Evolutionary conservation across 2,329 filamentous ascomycete species (phyloP).

Genomic region (Ascochyta viciae-villosae): DNA sequence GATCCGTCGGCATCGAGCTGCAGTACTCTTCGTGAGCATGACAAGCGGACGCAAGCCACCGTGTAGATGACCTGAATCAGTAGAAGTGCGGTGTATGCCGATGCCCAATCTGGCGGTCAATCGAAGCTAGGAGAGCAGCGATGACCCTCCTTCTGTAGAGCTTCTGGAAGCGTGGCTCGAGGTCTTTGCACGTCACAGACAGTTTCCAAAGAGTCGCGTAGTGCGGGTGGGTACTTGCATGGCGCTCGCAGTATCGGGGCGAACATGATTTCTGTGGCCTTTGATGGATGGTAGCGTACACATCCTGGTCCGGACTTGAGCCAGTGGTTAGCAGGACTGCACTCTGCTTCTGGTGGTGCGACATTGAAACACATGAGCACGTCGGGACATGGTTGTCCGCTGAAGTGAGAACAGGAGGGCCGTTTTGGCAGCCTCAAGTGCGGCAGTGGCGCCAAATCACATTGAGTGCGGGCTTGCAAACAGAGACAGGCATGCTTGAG

Average conservation of each 20-base stretch:
- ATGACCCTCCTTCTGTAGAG: slow-evolving; percentile 17
- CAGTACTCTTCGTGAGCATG: slow-evolving; percentile 77
- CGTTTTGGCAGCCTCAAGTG: slow-evolving; percentile 29
- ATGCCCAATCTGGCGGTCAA: slow-evolving; percentile 14
- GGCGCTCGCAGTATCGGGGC: slow-evolving; percentile 8
- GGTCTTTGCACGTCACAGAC: slow-evolving; percentile 19
- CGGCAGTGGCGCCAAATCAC: slow-evolving; percentile 31
- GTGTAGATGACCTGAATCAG: slow-evolving; percentile 11
- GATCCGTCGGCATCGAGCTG: slow-evolving; percentile 77
- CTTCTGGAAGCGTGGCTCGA: slow-evolving; percentile 28
- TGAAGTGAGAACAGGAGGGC: slow-evolving; percentile 19
- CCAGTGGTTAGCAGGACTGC: slow-evolving; percentile 24
- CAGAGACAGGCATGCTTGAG: slow-evolving; percentile 10
- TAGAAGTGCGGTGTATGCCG: slow-evolving; percentile 8
- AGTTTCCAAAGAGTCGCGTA: slow-evolving; percentile 30
- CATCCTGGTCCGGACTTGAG: slow-evolving; percentile 23
- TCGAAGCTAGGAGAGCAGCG: slow-evolving; percentile 8
- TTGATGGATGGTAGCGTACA: slow-evolving; percentile 21
- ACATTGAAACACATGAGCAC: slow-evolving; percentile 37
- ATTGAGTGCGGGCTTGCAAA: slow-evolving; percentile 23
- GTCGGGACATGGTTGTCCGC: slow-evolving; percentile 30
- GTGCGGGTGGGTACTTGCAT: slow-evolving; percentile 21
- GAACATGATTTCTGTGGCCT: slow-evolving; percentile 25
- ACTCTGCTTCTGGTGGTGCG: slow-evolving; percentile 32
- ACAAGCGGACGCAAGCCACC: slow-evolving; percentile 5